Evolutionary conservation across 352 stramenopile species (phyloP), one percentile per base, ranked within the genome.

Genomic region (Globisporangium megalacanthum): DNA sequence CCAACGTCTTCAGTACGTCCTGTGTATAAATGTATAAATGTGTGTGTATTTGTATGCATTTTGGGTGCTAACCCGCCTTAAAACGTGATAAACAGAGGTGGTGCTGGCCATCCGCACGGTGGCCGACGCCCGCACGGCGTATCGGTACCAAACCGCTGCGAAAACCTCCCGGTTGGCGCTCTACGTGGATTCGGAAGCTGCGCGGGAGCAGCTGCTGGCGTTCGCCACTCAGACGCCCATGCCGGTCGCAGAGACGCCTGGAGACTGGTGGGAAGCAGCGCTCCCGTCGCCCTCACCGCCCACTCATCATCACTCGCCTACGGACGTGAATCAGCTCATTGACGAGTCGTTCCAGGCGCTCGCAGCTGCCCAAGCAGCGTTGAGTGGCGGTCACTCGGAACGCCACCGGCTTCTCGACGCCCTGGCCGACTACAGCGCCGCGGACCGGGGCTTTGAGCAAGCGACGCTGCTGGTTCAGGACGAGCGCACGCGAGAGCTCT

Each of bases 141-240:
- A 72, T 52, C 49, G 64, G 42, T 84, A 80, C 57, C 72, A 82
- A 39, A 84, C 72, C 13, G 68, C 74, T 17, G 70, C 61, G 1
- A 69, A 65, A 9, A 66, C 70, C 3, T 60, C 67, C 51, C 44
- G 55, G 0, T 51, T 84, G 10, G 68, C 77, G 52, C 17, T 84
- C n/a, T 84, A 72, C 46, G 57, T 79, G 45, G 74, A 75, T 35
- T 61, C 60, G 20, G 65, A 62, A 50, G 36, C 57, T 17, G 62
- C 58, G 1, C 63, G 61, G 10, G 61, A 77, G 37, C 58, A 50
- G 17, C 39, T 80, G 25, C 56, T 73, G 17, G 33, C 54, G 19
- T 64, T 66, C 22, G 10, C 49, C 20, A 13, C 29, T 7, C 39
- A 52, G 20, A 19, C 44, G 9, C 45, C 33, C 31, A n/a, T 51